Percentiles rank a stretch among this genome's conserved stretches.
phyloP scores from a whole-genome alignment of 345 rosid species.

The Eucalyptus rudis region DNA sequence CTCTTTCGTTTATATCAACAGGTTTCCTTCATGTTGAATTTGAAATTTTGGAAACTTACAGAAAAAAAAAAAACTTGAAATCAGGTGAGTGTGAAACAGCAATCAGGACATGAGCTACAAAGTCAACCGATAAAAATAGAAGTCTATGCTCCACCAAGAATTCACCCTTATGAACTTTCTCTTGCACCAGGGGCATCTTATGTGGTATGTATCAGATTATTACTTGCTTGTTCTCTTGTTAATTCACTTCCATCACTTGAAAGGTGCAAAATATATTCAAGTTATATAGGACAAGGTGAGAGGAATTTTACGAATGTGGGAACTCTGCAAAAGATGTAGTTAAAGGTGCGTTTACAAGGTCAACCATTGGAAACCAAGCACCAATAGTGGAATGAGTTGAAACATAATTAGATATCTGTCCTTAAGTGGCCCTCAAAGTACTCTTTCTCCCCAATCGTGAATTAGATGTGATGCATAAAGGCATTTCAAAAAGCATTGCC shows the following conservation, averaged over 20 bases:
- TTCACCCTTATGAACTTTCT: constrained; percentile 64
- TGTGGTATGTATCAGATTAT: constrained; percentile 31
- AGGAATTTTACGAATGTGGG: neutral
- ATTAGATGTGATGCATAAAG: neutral
- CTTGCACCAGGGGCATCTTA: constrained; percentile 87
- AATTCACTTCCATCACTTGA: neutral
- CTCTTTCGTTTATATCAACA: neutral
- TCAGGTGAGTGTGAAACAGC: constrained; percentile 76
- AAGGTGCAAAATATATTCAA: neutral
- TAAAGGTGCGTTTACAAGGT: neutral
- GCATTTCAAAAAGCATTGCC: neutral
- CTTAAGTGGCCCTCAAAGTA: neutral
- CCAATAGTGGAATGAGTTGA: neutral
- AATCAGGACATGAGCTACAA: constrained; percentile 58
- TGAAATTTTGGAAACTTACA: constrained; percentile 4
- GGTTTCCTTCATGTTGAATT: neutral
- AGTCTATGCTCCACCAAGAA: constrained; percentile 68
- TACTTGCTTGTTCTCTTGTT: neutral
- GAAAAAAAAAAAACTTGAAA: constrained; percentile 1
- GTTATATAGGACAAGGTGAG: neutral
- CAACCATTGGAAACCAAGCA: neutral
- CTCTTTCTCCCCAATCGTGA: neutral
- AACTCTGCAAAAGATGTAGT: neutral
- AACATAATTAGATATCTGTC: neutral
- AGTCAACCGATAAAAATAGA: constrained; percentile 78